These are phyloP conservation scores for Ustilago sp. DNA, from an alignment of 1,284 basidiomycete genomes.

Conservation along the genomic window DNA sequence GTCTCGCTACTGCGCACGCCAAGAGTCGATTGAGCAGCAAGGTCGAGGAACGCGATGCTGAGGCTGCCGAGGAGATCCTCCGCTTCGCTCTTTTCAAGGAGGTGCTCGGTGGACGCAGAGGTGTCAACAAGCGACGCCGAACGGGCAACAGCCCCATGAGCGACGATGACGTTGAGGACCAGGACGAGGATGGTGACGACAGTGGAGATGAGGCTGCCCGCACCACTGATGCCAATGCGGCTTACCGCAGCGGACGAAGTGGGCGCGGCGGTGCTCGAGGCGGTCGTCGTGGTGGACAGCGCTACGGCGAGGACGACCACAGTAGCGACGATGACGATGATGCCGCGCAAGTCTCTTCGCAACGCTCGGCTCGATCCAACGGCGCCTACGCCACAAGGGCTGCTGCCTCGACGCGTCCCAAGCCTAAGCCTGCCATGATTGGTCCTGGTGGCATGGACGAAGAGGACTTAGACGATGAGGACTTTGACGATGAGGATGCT, in stretches of 20 bases:
- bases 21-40: conserved; percentile 89
- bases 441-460: conserved; percentile 47
- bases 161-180: conserved; percentile 43
- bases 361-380: conserved; percentile 42
- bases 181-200: conserved; percentile 54
- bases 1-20: conserved; percentile 96
- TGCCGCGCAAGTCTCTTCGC: conserved; percentile 37
- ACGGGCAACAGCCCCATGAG: conserved; percentile 55
- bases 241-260: conserved; percentile 61
- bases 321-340: conserved; percentile 49
- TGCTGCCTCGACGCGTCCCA: conserved; percentile 27
- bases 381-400: conserved; percentile 59
- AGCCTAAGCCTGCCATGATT: conserved; percentile 32
- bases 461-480: conserved; percentile 35
- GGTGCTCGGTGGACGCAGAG: conserved; percentile 78
- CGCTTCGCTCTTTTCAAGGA: conserved; percentile 98
- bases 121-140: conserved; percentile 72
- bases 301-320: conserved; percentile 40
- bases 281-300: conserved; percentile 41
- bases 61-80: conserved; percentile 92
- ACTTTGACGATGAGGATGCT: conserved; percentile 49
- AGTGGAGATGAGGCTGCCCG: conserved; percentile 72
- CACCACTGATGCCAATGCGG: conserved; percentile 72
- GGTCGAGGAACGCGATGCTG: conserved; percentile 88
- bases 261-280: conserved; percentile 38